Conservation (phyloP, 148 eudicot genomes). For the Drosera capensis region DNA sequence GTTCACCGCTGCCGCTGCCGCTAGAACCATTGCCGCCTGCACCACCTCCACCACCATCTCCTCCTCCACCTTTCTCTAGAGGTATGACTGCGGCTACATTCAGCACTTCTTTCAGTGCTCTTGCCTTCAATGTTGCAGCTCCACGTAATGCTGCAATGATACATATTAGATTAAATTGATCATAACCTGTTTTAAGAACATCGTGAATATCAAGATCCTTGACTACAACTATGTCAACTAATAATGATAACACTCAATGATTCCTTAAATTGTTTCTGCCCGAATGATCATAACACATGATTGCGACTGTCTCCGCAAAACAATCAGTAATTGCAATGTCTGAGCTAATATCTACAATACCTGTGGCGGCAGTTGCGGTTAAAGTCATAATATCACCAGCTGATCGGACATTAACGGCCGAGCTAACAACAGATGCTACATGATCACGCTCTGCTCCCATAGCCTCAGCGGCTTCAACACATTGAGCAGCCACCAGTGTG, state of each 20-base stretch:
- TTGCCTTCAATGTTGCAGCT: constrained; percentile 80
- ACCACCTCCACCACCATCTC: constrained; percentile 31
- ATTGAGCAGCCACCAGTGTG: constrained; percentile 85
- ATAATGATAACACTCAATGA: neutral
- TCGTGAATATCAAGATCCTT: neutral
- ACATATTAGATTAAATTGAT: no score
- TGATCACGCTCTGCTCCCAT: constrained; percentile 92
- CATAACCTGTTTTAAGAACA: no score
- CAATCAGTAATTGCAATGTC: neutral
- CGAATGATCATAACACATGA: no score
- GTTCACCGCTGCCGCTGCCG: constrained; percentile 67
- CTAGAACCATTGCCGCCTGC: constrained; percentile 42
- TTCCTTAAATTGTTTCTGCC: no score
- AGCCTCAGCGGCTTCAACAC: constrained; percentile 88
- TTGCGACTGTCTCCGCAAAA: neutral
- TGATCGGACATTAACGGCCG: constrained; percentile 82
- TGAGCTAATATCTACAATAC: no score
- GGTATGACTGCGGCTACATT: constrained; percentile 85
- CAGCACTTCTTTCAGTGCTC: constrained; percentile 90
- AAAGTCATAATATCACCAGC: constrained; percentile 89
- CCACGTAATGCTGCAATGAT: constrained; percentile 63
- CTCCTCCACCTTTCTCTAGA: constrained; percentile 50
- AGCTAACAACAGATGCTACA: constrained; percentile 65
- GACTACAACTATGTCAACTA: neutral
- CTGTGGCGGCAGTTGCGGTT: constrained; percentile 94